These are phyloP conservation scores for Neurospora discreta DNA, from an alignment of 495 filamentous ascomycete species.

Conservation along the genomic window DNA sequence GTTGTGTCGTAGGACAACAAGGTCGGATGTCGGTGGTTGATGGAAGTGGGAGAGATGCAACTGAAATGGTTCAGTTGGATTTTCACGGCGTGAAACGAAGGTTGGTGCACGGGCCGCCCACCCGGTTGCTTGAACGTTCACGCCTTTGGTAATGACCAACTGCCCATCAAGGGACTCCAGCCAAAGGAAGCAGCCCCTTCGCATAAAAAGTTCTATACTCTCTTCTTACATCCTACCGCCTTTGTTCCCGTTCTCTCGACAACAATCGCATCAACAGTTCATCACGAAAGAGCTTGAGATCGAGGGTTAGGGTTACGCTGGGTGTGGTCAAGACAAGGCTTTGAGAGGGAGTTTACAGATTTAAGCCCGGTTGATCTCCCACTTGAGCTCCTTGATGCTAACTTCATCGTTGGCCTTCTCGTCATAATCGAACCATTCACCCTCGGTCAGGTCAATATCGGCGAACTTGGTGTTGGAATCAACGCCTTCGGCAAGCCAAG, in stretches of 20 bases:
- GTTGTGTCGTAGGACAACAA: neutral
- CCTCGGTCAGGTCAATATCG: slow-evolving; percentile 70
- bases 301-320: neutral
- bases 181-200: neutral
- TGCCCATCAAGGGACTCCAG: neutral
- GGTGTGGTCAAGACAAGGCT: neutral
- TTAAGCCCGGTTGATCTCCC: slow-evolving; percentile 65
- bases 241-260: neutral
- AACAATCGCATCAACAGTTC: neutral
- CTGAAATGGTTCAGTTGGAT: neutral
- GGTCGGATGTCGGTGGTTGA: neutral
- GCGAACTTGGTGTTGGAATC: slow-evolving; percentile 72
- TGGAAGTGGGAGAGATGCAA: neutral
- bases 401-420: slow-evolving; percentile 49
- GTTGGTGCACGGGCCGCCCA: neutral
- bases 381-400: slow-evolving; percentile 81
- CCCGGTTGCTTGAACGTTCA: neutral
- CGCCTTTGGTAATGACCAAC: neutral
- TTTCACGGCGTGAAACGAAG: neutral
- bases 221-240: neutral
- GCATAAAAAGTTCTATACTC: too few species aligned
- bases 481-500: slow-evolving; percentile 74
- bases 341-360: neutral
- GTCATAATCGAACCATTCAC: slow-evolving; percentile 57
- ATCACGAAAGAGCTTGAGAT: neutral